Base-by-base conservation (phyloP, 1,284 basidiomycete species). In the Naganishia albida region DNA sequence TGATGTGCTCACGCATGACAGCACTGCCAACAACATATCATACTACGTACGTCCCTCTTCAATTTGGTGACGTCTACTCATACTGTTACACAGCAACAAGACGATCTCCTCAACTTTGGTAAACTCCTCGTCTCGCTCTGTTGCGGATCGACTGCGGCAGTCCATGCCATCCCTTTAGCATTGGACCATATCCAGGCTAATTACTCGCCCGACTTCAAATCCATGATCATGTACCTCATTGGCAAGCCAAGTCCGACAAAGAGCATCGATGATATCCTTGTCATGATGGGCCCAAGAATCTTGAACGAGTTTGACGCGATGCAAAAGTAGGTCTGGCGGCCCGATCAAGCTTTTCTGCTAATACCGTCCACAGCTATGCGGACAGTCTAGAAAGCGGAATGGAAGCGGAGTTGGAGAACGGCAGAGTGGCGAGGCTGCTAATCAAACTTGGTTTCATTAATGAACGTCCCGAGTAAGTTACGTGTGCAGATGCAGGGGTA, bases 371-470 rank as follows among this genome's bases (percentile, higher is more conserved):
- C 68, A 92, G 90, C 69, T 87, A 88, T 48, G 83, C 84, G 23
- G 96, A 99, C 75, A 81, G 85, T 56, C 82, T 98, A 16, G 93
- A 98, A 75, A 83, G 85, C 46, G 90, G 94, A 70, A 83, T 99
- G 54, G 84, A 88, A 78, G 85, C 88, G 60, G 95, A 99, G 77
- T 83, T 99, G n/a, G 96, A 99, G 82, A 66, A 99, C 74, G 93
- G 90, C 0, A 84, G 96, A 40, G 82, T 99, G n/a, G 89, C 97
- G 28, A 85, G 96, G 51, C 80, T 99, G 63, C 81, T 99, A 69
- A 88, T 88, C 80, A 99, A 99, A 80, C 89, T 99, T 72, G 91
- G 92, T 0, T 98, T 98, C 78, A 97, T 99, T 81, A 97, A 98
- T 78, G 96, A 99, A 77, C 85, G 96, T 18, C 95, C 95, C 12